Evolutionary conservation across 257 asterid genomes (phyloP), one percentile per base, ranked within the genome.

Genomic region (Striga asiatica): DNA sequence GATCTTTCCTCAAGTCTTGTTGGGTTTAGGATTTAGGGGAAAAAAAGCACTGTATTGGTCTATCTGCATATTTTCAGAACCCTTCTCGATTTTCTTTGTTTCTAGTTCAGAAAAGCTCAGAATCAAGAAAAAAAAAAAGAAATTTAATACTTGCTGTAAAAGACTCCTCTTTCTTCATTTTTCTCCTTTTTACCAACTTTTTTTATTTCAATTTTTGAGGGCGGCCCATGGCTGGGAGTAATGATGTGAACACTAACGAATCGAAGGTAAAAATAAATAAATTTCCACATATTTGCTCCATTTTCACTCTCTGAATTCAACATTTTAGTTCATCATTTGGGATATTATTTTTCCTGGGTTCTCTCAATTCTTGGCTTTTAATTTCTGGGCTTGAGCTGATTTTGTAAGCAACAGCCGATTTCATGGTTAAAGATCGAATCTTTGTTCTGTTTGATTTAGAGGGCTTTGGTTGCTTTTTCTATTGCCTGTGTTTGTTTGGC

Each of bases 181-280:
- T 17, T 5, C 4, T 5, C 2, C 9, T 19, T n/a, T 8, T 28
- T 13, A 45, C 35, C 7, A 28, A 20, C 61, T 35, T 14, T 58
- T 39, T 2, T 4, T 4, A 22, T 20, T n/a, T n/a, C n/a, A n/a
- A n/a, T n/a, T n/a, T n/a, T n/a, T n/a, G n/a, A 4, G 60, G 16
- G 27, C 13, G 43, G 39, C 31, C 64, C 61, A 79, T 79, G 86
- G 82, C 82, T 7, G 86, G 82, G 24, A 61, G 73, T 53, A 71
- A 76, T 52, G 82, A 76, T 70, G 76, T 76, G 8, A 79, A 67
- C 58, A 67, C 57, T 24, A 61, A 43, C 47, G 75, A 71, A 68
- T 79, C 84, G 0, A 64, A 77, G 88, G 93, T 82, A 68, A 50
- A 1, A n/a, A n/a, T n/a, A n/a, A n/a, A n/a, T n/a, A n/a, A n/a